These are phyloP conservation scores for Herpomyces periplanetae DNA, from an alignment of 2,329 filamentous ascomycete species.

Conservation along the genomic window DNA sequence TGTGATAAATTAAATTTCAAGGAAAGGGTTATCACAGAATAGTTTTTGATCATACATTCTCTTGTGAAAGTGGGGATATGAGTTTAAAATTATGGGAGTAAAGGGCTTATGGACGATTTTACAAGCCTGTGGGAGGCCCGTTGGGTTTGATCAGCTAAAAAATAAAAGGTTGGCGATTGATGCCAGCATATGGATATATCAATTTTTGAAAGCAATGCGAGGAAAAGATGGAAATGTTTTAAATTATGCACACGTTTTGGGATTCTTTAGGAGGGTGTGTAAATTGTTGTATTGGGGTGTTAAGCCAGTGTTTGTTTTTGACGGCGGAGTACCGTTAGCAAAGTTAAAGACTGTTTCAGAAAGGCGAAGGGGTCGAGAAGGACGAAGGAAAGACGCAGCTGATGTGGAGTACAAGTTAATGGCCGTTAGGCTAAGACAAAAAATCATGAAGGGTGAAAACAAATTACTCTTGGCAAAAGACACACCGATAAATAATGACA, in stretches of 20 bases:
- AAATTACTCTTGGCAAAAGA: too few species aligned
- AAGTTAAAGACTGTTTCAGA: conserved; percentile 63
- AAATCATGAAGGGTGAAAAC: too few species aligned
- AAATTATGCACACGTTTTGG: conserved; percentile 75
- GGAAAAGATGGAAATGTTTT: conserved; percentile 93
- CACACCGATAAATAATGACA: conserved; percentile 3
- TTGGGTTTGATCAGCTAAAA: conserved; percentile 81
- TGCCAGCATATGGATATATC: conserved; percentile 98
- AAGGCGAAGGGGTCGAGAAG: conserved; percentile 42
- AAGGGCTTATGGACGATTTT: conserved; percentile 89
- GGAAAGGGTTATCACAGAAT: too few species aligned
- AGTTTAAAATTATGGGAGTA: too few species aligned
- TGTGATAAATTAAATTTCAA: too few species aligned
- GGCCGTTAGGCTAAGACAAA: too few species aligned
- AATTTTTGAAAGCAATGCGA: conserved; percentile 90
- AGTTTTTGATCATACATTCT: too few species aligned
- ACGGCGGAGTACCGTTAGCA: conserved; percentile 59
- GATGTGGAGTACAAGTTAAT: conserved; percentile 64
- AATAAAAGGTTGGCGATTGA: conserved; percentile 84
- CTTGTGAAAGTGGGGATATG: too few species aligned
- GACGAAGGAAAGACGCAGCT: conserved; percentile 60
- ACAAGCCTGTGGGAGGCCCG: conserved; percentile 71
- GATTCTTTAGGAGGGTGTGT: conserved; percentile 92
- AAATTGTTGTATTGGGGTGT: conserved; percentile 91
- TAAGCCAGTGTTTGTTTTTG: conserved; percentile 84